A percentile compares a stretch with the other conserved stretches of the same genome.
Conservation (phyloP, 768 basidiomycete species). For the Panaeolus cyanescens region DNA sequence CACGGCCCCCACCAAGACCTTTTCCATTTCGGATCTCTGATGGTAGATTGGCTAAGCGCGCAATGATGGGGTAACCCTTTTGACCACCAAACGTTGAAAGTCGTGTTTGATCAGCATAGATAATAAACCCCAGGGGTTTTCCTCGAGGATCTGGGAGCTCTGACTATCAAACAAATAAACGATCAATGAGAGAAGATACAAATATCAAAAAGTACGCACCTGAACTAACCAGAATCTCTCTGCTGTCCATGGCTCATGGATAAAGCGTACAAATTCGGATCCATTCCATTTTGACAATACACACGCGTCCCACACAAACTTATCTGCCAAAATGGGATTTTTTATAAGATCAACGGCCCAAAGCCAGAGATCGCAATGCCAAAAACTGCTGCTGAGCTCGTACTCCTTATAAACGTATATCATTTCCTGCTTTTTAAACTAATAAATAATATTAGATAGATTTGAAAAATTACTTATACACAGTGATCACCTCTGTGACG, state of each 20-base stretch:
- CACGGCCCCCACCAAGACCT: slow-evolving; percentile 31
- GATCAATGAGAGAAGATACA: neutral
- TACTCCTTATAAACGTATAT: neutral
- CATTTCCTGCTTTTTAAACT: neutral
- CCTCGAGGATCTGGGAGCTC: slow-evolving; percentile 15
- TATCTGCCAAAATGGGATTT: slow-evolving; percentile 6
- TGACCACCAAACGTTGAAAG: slow-evolving; percentile 34
- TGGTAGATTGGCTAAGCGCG: slow-evolving; percentile 29
- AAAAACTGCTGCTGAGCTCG: slow-evolving; percentile 6
- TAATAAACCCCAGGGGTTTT: slow-evolving; percentile 29
- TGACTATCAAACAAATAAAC: slow-evolving; percentile 5
- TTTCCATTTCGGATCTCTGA: slow-evolving; percentile 30
- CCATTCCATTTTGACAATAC: slow-evolving; percentile 27
- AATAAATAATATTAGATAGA: neutral
- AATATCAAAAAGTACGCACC: slow-evolving; percentile 20
- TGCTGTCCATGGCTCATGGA: slow-evolving; percentile 40
- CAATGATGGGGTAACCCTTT: slow-evolving; percentile 39
- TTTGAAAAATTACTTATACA: neutral
- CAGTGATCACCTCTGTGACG: neutral
- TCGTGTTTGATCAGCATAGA: slow-evolving; percentile 41
- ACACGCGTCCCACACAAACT: slow-evolving; percentile 21
- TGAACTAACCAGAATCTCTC: slow-evolving; percentile 37
- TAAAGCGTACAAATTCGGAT: slow-evolving; percentile 20
- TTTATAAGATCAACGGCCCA: slow-evolving; percentile 16
- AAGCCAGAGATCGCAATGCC: slow-evolving; percentile 10